Evolutionary conservation across 495 filamentous ascomycete species (phyloP).

Genomic region (Neurospora sp.): DNA sequence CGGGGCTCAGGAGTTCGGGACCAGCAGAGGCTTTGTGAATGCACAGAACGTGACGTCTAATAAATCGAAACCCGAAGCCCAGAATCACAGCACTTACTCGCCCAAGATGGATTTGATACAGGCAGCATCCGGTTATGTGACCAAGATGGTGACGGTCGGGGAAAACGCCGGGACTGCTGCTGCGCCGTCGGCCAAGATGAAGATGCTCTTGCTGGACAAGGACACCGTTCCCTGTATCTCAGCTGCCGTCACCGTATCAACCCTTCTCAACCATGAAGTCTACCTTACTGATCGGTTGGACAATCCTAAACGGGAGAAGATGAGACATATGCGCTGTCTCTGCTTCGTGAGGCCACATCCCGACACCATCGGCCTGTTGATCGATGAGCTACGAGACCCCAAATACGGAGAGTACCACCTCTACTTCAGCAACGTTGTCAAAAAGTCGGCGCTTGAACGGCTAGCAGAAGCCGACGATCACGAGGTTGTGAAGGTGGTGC

Average conservation of each 20-base stretch:
- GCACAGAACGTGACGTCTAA: neutral
- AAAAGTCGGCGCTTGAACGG: slow-evolving; percentile 91
- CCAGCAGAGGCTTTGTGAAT: neutral
- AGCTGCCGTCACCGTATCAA: slow-evolving; percentile 88
- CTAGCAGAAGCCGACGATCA: slow-evolving; percentile 97
- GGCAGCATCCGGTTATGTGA: slow-evolving; percentile 88
- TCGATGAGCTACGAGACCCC: slow-evolving; percentile 91
- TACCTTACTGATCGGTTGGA: slow-evolving; percentile 95
- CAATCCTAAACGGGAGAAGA: slow-evolving; percentile 86
- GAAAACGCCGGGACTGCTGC: slow-evolving; percentile 49
- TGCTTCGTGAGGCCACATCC: slow-evolving; percentile 88
- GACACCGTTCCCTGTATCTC: slow-evolving; percentile 93
- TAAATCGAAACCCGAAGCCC: neutral
- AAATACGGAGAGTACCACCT: slow-evolving; percentile 97
- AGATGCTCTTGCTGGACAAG: slow-evolving; percentile 88
- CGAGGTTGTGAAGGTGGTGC: slow-evolving; percentile 83
- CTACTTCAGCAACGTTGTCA: slow-evolving; percentile 93
- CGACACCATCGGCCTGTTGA: slow-evolving; percentile 81
- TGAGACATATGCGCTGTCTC: slow-evolving; percentile 90
- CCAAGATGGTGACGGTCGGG: slow-evolving; percentile 90
- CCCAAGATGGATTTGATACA: slow-evolving; percentile 80
- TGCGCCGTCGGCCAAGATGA: slow-evolving; percentile 86
- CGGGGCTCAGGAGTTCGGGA: neutral
- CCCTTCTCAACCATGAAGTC: slow-evolving; percentile 92
- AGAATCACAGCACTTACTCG: neutral